Base-by-base conservation (phyloP, 2,329 filamentous ascomycete genomes). In the Reticulascus tulasneorum region DNA sequence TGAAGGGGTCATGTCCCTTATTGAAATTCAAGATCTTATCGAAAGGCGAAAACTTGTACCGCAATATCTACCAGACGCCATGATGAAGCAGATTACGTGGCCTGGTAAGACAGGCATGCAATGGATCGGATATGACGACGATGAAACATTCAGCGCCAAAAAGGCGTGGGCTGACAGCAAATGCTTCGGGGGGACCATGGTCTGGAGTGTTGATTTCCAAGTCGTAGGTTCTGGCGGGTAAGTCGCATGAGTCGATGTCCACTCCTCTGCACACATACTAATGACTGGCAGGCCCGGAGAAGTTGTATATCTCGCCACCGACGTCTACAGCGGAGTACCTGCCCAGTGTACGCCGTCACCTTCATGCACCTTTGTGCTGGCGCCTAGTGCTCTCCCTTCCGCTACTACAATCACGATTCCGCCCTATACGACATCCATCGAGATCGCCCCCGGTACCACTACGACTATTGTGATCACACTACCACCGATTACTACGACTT, bases 41-140 rank as follows among this genome's bases (percentile, higher is more conserved):
- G 90, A 97, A 66, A 82, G 79, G 60, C 82, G 75, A 54, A 89
- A 89, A 12, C 48, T 84, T 17, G 66, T 82, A 48, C 84, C 85
- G 47, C 91, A 97, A 60, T 83, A 90, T 54, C 49, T 79, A 23
- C 66, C 67, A 6, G 36, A 41, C 3, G 50, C n/a, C n/a, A n/a
- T n/a, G 45, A 49, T 57, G 42, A 58, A 58, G 37, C 23, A 49
- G 13, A 33, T 55, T 23, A 43, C 41, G 7, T 57, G 45, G 42
- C n/a, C n/a, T 58, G 44, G 43, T 47, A 40, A 13, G 47, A 50
- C 22, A n/a, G 47, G 35, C 17, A 48, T 48, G 20, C 48, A 51
- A 32, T 53, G 49, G 51, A 45, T 53, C 9, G 45, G 44, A 0
- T 53, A 52, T 28, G 50, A 53, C 22, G 49, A 52, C 31, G 41